Evolutionary conservation across 2,329 filamentous ascomycete species (phyloP), one percentile per base, ranked within the genome.

Genomic region (Xylaria digitata): DNA sequence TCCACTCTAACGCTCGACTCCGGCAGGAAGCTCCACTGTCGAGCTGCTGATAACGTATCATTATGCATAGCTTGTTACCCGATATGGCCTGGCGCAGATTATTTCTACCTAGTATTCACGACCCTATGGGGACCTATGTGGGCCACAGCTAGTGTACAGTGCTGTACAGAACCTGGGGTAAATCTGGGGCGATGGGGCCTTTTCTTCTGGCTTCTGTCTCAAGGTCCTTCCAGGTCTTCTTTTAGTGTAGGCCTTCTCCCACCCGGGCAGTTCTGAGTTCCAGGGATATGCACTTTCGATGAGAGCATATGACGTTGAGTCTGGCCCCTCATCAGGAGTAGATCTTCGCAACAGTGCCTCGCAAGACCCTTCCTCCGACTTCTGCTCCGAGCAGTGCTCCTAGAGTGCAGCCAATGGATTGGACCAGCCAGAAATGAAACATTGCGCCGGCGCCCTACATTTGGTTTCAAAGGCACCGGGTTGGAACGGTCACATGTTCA

Each of bases 171-270:
- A 72, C 58, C 70, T 70, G 70, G 71, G 71, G 71, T 70, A 72
- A 72, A 72, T 71, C 71, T 61, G 71, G 71, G 71, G 70, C 69
- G 48, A 65, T 56, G 67, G 68, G 61, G 62, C 65, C 4, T 60
- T 60, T 48, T 50, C 49, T 42, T 49, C 26, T 30, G 7, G 4
- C 37, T 40, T 3, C 15, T 40, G 37, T 40, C 37, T 40, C 13
- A 40, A 32, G 34, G 45, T 49, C 30, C 45, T 49, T 61, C 37
- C 67, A 46, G 42, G 32, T 30, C 40, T 19, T 21, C 26, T 42
- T 56, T 42, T n/a, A n/a, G n/a, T n/a, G n/a, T 26, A 34, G 9
- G 34, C 17, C 37, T 15, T 48, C 30, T n/a, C 13, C n/a, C n/a
- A n/a, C 1, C 26, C 5, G 26, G 23, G 52, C 19, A 46, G 17